Conservation (phyloP, 2,329 filamentous ascomycete genomes). For the Aspergillus sp. region DNA sequence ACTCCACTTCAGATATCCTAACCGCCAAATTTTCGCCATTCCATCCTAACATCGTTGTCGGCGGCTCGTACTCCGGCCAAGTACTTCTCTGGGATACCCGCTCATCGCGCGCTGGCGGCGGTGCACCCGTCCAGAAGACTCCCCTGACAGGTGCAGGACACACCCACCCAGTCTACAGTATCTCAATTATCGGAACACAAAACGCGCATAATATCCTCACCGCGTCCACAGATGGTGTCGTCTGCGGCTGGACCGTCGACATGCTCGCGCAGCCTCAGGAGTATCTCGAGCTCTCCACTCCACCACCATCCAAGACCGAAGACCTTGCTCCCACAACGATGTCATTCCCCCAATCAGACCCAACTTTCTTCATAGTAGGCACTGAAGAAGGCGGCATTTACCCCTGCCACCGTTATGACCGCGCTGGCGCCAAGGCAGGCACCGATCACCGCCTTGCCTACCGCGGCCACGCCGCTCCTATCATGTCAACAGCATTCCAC, state of each 20-base stretch:
- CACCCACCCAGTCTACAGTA: slow-evolving; percentile 92
- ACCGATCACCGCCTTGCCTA: slow-evolving; percentile 88
- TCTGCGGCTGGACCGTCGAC: slow-evolving; percentile 96
- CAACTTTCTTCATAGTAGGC: slow-evolving; percentile 95
- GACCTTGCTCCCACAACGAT: slow-evolving; percentile 93
- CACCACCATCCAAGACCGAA: slow-evolving; percentile 84
- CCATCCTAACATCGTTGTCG: slow-evolving; percentile 92
- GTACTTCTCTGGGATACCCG: slow-evolving; percentile 96
- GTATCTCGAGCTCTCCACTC: slow-evolving; percentile 81
- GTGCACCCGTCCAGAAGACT: slow-evolving; percentile 85
- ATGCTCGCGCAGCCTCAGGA: slow-evolving; percentile 98
- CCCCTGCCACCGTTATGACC: slow-evolving; percentile 94
- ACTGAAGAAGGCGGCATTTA: slow-evolving; percentile 97
- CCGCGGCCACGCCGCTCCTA: slow-evolving; percentile 84
- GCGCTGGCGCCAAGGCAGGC: slow-evolving; percentile 93
- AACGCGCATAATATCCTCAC: slow-evolving; percentile 99
- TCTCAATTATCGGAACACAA: slow-evolving; percentile 94
- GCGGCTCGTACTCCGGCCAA: slow-evolving; percentile 94
- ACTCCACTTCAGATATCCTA: slow-evolving; percentile 91
- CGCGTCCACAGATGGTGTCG: slow-evolving; percentile 91
- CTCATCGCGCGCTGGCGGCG: slow-evolving; percentile 68
- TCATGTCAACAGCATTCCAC: slow-evolving; percentile 96
- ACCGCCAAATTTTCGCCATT: slow-evolving; percentile 98
- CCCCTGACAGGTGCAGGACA: slow-evolving; percentile 92
- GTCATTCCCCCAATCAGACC: slow-evolving; percentile 90